Conservation (phyloP, 164 flowering plant genomes). For the Nymphaea thermarum region DNA sequence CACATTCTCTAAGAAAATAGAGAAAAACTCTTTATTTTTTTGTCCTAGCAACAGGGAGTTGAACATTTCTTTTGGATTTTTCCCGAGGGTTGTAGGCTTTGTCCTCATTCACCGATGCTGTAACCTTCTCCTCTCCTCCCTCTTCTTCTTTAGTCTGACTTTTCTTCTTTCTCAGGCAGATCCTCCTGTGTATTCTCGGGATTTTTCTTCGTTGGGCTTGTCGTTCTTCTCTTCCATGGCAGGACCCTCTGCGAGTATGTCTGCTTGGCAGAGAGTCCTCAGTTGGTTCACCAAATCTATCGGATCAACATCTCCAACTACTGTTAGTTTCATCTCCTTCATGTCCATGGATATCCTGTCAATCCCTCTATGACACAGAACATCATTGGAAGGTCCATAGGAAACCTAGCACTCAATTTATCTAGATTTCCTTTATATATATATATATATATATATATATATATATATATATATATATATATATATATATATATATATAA, state of each 20-base stretch:
- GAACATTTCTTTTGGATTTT: no score
- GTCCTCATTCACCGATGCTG: no score
- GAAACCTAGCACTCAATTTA: no score
- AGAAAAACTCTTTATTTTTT: no score
- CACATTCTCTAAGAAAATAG: no score
- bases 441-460: no score
- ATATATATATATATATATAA: no score
- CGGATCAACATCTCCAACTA: slow-evolving; percentile 69
- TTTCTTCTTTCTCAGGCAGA: background rate
- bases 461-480: no score
- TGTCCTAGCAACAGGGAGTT: no score
- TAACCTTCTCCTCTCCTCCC: slow-evolving; percentile 31
- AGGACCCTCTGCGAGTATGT: slow-evolving; percentile 46
- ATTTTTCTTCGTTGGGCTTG: slow-evolving; percentile 23
- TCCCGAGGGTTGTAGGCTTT: slow-evolving; percentile 57
- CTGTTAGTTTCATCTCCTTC: slow-evolving; percentile 61
- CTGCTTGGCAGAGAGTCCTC: slow-evolving; percentile 34
- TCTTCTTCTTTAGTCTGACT: slow-evolving; percentile 10
- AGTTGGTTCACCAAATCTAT: slow-evolving; percentile 39
- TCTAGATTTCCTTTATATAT: no score
- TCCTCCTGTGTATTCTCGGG: slow-evolving; percentile 12
- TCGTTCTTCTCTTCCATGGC: slow-evolving; percentile 27
- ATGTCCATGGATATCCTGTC: slow-evolving; percentile 70
- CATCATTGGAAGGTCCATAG: no score
- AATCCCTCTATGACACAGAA: slow-evolving; percentile 31